phyloP scores from a whole-genome alignment of 1,284 basidiomycete species.

The Cutaneotrichosporon cutaneum region DNA sequence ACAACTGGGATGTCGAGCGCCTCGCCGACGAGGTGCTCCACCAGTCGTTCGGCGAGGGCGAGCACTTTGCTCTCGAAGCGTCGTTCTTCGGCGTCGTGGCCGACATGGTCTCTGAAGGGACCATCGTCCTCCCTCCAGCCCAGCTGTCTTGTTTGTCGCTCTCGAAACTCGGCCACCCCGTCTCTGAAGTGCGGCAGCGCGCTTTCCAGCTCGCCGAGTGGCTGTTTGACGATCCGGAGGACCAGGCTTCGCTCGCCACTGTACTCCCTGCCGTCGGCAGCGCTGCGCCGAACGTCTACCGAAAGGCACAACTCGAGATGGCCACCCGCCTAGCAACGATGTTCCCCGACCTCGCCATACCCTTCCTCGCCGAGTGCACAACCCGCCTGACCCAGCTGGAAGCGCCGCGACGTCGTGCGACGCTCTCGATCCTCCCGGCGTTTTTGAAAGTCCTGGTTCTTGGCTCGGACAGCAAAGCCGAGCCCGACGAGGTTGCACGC shows the following conservation, averaged over 20 bases:
- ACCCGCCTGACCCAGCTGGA: constrained; percentile 70
- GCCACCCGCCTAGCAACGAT: constrained; percentile 76
- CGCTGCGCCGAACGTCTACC: constrained; percentile 71
- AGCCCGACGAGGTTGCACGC: constrained; percentile 48
- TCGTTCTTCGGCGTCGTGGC: constrained; percentile 76
- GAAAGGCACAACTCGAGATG: constrained; percentile 74
- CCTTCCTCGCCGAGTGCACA: constrained; percentile 72
- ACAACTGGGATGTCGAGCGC: constrained; percentile 62
- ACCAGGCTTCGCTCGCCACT: constrained; percentile 60
- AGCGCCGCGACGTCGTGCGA: constrained; percentile 57
- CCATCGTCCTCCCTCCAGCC: constrained; percentile 59
- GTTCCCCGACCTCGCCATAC: constrained; percentile 67
- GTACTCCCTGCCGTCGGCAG: constrained; percentile 77
- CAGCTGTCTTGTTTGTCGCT: constrained; percentile 79
- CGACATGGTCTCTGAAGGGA: constrained; percentile 58
- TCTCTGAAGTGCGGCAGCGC: constrained; percentile 65
- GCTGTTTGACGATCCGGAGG: constrained; percentile 58
- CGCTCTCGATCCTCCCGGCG: constrained; percentile 69
- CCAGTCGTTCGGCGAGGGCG: constrained; percentile 66
- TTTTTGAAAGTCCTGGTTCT: constrained; percentile 77
- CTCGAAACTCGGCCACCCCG: constrained; percentile 78
- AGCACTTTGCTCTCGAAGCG: constrained; percentile 51
- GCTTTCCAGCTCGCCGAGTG: constrained; percentile 78
- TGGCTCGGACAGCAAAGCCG: constrained; percentile 44
- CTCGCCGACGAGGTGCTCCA: constrained; percentile 70